Conservation (phyloP, 2,329 filamentous ascomycete species). For the Curvularia eragrostidis region DNA sequence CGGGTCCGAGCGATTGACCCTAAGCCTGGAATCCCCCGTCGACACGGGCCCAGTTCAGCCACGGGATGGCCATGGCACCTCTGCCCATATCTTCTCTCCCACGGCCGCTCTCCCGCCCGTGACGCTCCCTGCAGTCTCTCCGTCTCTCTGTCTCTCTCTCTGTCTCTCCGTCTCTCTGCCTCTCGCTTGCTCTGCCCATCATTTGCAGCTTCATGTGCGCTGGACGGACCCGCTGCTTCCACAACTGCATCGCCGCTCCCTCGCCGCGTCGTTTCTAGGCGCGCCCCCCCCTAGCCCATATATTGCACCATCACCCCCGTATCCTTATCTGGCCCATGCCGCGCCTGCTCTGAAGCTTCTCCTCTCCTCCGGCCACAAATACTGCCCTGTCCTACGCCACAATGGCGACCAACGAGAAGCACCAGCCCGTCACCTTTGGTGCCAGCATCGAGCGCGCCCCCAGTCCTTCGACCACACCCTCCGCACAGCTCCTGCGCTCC, state of each 20-base stretch:
- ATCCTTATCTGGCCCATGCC: neutral
- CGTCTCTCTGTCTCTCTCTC: slow-evolving; percentile 12
- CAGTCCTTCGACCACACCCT: slow-evolving; percentile 22
- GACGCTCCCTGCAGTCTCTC: slow-evolving; percentile 11
- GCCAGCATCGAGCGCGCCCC: slow-evolving; percentile 48
- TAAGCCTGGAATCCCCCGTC: slow-evolving; percentile 22
- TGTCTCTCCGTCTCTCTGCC: slow-evolving; percentile 9
- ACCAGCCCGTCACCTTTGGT: slow-evolving; percentile 52
- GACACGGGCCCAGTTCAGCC: slow-evolving; percentile 29
- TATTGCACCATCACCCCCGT: neutral
- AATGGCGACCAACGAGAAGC: slow-evolving; percentile 42
- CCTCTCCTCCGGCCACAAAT: neutral
- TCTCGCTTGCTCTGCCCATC: neutral
- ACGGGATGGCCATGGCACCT: slow-evolving; percentile 15
- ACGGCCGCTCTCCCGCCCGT: slow-evolving; percentile 15
- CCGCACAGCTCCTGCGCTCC: slow-evolving; percentile 35
- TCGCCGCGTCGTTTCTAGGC: neutral
- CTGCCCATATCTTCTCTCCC: slow-evolving; percentile 21
- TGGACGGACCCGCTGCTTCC: slow-evolving; percentile 6
- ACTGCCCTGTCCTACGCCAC: slow-evolving; percentile 21
- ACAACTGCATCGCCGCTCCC: neutral
- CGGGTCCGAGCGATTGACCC: slow-evolving; percentile 13
- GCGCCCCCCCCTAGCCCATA: neutral
- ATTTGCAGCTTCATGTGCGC: slow-evolving; percentile 1
- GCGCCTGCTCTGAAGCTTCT: slow-evolving; percentile 2